Percentiles rank a stretch among this genome's conserved stretches.
phyloP scores from a whole-genome alignment of 75 land plant genomes.

The Pinus tabuliformis region DNA sequence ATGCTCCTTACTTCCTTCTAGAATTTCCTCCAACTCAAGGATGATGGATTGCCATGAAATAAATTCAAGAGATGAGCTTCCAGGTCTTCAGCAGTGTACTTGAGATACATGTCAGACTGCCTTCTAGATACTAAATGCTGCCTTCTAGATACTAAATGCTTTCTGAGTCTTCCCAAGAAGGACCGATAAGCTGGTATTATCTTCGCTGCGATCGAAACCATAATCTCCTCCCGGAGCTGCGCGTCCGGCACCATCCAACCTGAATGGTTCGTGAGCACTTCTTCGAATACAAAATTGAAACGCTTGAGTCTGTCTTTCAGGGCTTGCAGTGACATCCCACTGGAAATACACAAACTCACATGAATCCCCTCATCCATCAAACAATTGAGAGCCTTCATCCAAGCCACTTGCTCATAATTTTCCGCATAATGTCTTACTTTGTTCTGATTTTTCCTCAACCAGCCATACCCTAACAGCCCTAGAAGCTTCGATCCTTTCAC shows the following conservation, averaged over 20 bases:
- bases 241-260: slow-evolving; percentile 61
- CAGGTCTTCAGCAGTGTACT: slow-evolving; percentile 67
- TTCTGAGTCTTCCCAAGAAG: slow-evolving; percentile 44
- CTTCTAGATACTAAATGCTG: slow-evolving; percentile 33
- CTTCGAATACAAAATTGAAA: slow-evolving; percentile 70
- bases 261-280: slow-evolving; percentile 61
- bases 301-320: slow-evolving; percentile 61
- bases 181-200: slow-evolving; percentile 71
- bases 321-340: slow-evolving; percentile 23
- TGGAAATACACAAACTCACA: slow-evolving; percentile 21
- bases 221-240: slow-evolving; percentile 64
- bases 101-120: slow-evolving; percentile 59
- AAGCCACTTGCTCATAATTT: slow-evolving; percentile 56
- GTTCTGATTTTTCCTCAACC: slow-evolving; percentile 40
- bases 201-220: slow-evolving; percentile 59
- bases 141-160: slow-evolving; percentile 29
- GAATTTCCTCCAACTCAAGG: slow-evolving; percentile 3
- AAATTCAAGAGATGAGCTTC: slow-evolving; percentile 51
- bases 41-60: slow-evolving; percentile 63
- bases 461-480: slow-evolving; percentile 42
- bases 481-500: slow-evolving; percentile 51
- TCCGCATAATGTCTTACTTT: slow-evolving; percentile 40
- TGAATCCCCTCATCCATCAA: slow-evolving; percentile 51
- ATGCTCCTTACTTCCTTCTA: no score
- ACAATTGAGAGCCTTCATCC: slow-evolving; percentile 44